phyloP scores from a whole-genome alignment of 78 protist genomes.

The Capsaspora owczarzaki region DNA sequence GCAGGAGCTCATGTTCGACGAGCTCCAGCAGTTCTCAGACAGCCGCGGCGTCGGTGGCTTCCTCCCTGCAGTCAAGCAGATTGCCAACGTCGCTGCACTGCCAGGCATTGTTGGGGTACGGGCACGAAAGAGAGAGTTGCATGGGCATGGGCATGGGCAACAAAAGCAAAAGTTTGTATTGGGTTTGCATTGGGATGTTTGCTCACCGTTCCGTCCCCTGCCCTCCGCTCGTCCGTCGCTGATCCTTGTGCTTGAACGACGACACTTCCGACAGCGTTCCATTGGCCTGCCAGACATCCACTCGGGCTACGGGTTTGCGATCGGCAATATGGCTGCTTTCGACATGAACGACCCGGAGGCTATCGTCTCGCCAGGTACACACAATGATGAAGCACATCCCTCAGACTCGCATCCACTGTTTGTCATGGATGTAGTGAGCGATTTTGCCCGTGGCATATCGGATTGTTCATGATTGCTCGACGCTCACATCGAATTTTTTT shows the following conservation, averaged over 20 bases:
- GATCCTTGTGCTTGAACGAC: too few species aligned
- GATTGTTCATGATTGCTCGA: background rate
- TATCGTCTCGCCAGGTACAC: conserved; percentile 93
- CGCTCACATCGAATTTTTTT: background rate
- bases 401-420: too few species aligned
- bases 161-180: background rate
- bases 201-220: background rate
- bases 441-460: too few species aligned
- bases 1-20: conserved; percentile 57
- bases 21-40: conserved; percentile 45
- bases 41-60: conserved; percentile 45
- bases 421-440: too few species aligned
- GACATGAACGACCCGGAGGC: conserved; percentile 82
- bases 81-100: conserved; percentile 82
- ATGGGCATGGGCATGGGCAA: background rate
- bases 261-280: too few species aligned
- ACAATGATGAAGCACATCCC: too few species aligned
- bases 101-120: conserved; percentile 79
- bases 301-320: conserved; percentile 89
- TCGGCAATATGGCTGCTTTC: conserved; percentile 93
- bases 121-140: too few species aligned
- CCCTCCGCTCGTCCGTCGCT: too few species aligned
- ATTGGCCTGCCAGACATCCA: conserved; percentile 87
- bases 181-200: background rate
- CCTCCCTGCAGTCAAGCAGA: conserved; percentile 55